These are phyloP conservation scores for Corylus americana DNA, from an alignment of 306 rosid genomes.

Conservation along the genomic window DNA sequence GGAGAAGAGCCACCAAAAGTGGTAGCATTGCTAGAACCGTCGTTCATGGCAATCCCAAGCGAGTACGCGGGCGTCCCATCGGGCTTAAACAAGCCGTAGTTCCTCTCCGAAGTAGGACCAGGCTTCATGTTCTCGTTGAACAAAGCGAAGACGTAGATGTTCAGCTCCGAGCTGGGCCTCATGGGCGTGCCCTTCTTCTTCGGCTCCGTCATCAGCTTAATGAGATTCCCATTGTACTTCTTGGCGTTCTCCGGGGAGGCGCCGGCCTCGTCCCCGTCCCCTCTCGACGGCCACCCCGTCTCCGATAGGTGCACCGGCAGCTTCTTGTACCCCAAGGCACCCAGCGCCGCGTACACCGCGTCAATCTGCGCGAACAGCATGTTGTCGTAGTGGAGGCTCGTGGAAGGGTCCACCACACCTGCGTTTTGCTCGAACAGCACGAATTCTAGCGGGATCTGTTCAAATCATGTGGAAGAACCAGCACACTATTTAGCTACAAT, in stretches of 20 bases:
- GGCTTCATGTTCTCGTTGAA: slow-evolving; percentile 98
- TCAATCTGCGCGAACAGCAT: slow-evolving; percentile 96
- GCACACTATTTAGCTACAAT: no score
- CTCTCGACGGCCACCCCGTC: slow-evolving; percentile 98
- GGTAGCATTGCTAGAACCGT: slow-evolving; percentile 11
- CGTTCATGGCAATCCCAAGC: slow-evolving; percentile 44
- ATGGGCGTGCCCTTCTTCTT: slow-evolving; percentile 76
- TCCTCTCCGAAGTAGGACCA: slow-evolving; percentile 90
- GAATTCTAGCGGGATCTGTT: slow-evolving; percentile 52
- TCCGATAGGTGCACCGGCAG: slow-evolving; percentile 88
- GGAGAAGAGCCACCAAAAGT: slow-evolving; percentile 5
- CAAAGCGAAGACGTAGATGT: slow-evolving; percentile 85
- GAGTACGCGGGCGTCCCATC: slow-evolving; percentile 74
- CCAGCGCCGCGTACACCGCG: slow-evolving; percentile 75
- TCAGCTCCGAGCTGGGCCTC: slow-evolving; percentile 69
- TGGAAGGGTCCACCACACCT: slow-evolving; percentile 64
- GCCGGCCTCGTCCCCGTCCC: slow-evolving; percentile 84
- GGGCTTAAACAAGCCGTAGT: slow-evolving; percentile 90
- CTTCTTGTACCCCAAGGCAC: slow-evolving; percentile 55
- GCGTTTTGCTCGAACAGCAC: slow-evolving; percentile 84
- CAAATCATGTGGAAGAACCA: no score
- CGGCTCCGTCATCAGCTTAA: slow-evolving; percentile 44
- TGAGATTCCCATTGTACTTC: slow-evolving; percentile 81
- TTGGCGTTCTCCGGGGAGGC: slow-evolving; percentile 79
- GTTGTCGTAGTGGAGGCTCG: slow-evolving; percentile 81